Conservation (phyloP, 2,329 filamentous ascomycete genomes). For the Pseudogymnoascus verrucosus region DNA sequence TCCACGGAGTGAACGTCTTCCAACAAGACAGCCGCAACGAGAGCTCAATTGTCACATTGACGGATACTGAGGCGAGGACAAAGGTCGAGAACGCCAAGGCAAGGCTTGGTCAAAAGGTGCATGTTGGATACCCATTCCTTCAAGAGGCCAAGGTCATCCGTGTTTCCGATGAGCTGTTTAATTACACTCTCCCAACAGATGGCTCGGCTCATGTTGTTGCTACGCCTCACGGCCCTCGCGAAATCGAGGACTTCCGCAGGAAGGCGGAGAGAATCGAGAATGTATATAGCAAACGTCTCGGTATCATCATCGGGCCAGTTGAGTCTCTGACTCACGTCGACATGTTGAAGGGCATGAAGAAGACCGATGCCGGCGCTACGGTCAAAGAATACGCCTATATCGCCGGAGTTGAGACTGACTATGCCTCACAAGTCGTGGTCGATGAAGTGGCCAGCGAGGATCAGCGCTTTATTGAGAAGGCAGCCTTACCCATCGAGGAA, state of each 20-base stretch:
- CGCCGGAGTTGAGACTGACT: constrained; percentile 77
- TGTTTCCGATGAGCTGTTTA: constrained; percentile 89
- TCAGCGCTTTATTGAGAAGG: constrained; percentile 83
- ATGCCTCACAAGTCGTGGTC: constrained; percentile 84
- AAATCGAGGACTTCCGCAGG: constrained; percentile 76
- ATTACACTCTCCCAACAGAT: constrained; percentile 65
- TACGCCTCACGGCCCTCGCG: constrained; percentile 63
- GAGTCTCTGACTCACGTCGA: constrained; percentile 89
- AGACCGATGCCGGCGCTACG: constrained; percentile 83
- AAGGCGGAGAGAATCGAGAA: constrained; percentile 78
- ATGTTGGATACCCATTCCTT: constrained; percentile 90
- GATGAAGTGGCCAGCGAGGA: constrained; percentile 87
- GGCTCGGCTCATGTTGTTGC: constrained; percentile 54
- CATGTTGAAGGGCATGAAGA: constrained; percentile 83
- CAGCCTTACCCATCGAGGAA: constrained; percentile 78
- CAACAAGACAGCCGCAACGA: constrained; percentile 93
- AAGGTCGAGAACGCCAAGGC: constrained; percentile 64
- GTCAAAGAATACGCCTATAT: constrained; percentile 89
- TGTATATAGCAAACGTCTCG: constrained; percentile 83
- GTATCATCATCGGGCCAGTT: constrained; percentile 76
- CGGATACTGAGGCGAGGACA: constrained; percentile 63
- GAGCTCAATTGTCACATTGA: constrained; percentile 85
- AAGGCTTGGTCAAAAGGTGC: constrained; percentile 78
- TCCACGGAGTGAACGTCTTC: constrained; percentile 89
- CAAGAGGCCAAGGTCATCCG: constrained; percentile 85